These are phyloP conservation scores for Nidula niveotomentosa DNA, from an alignment of 1,284 basidiomycete species.

Conservation along the genomic window DNA sequence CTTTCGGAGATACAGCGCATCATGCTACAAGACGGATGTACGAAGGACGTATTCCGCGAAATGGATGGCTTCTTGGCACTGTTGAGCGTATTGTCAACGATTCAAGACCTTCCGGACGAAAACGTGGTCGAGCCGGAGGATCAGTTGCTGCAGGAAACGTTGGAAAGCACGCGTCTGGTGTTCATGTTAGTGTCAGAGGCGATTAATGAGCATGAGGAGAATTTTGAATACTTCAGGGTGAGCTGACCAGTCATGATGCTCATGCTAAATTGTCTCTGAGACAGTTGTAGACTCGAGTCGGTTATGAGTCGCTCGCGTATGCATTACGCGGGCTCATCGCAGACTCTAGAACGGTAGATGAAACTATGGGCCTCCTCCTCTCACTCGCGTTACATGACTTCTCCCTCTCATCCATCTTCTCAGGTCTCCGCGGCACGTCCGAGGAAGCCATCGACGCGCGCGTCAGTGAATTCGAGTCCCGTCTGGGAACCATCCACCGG, in stretches of 20 bases:
- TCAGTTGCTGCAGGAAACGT: conserved; percentile 39
- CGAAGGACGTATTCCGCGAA: conserved; percentile 76
- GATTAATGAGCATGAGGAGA: conserved; percentile 52
- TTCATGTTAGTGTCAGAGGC: conserved; percentile 67
- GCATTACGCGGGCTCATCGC: conserved; percentile 51
- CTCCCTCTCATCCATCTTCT: conserved; percentile 50
- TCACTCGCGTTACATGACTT: conserved; percentile 66
- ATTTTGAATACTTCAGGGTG: conserved; percentile 69
- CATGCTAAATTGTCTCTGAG: too few species aligned
- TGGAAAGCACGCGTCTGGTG: conserved; percentile 55
- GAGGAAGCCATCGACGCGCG: conserved; percentile 39
- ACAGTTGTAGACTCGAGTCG: conserved; percentile 53
- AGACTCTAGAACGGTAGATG: conserved; percentile 46
- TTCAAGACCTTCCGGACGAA: neutral
- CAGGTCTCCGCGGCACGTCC: conserved; percentile 34
- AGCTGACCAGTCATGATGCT: neutral
- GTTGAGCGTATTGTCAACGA: conserved; percentile 66
- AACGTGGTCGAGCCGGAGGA: conserved; percentile 30
- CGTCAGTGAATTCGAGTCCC: conserved; percentile 30
- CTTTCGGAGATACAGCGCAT: conserved; percentile 61
- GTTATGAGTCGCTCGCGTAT: conserved; percentile 59
- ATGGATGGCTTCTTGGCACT: conserved; percentile 76
- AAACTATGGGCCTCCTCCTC: conserved; percentile 61
- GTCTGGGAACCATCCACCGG: conserved; percentile 47
- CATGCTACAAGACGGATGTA: conserved; percentile 55